phyloP scores from a whole-genome alignment of 2,329 filamentous ascomycete genomes.

The Verticillium zaregamsianum region DNA sequence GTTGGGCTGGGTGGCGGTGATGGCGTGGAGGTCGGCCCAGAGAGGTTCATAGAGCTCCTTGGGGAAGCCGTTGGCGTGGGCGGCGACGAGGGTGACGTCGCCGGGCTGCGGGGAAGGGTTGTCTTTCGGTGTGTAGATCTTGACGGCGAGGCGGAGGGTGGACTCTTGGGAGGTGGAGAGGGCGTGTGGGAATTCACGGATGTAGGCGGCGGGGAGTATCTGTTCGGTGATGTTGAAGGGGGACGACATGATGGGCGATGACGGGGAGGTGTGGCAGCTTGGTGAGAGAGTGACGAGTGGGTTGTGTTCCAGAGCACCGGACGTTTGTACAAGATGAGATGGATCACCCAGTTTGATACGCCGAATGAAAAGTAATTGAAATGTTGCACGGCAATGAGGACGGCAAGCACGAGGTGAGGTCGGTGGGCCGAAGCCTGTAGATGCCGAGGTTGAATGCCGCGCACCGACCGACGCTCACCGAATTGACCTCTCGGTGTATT shows the following conservation, averaged over 20 bases:
- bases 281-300: neutral
- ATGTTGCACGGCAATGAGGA: neutral
- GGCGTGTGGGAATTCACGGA: slow-evolving; percentile 75
- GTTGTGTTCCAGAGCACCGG: too few relatives aligned
- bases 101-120: slow-evolving; percentile 65
- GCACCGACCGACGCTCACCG: neutral
- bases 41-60: slow-evolving; percentile 94
- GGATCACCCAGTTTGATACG: neutral
- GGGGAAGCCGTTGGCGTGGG: slow-evolving; percentile 88
- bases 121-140: slow-evolving; percentile 79
- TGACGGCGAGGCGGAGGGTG: slow-evolving; percentile 68
- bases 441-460: neutral
- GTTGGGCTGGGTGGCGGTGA: slow-evolving; percentile 31
- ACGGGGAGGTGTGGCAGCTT: neutral
- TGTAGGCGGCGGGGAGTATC: slow-evolving; percentile 67
- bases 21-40: slow-evolving; percentile 73
- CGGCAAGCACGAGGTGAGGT: neutral
- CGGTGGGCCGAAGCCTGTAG: neutral
- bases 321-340: neutral
- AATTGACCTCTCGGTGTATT: neutral
- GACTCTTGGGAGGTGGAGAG: slow-evolving; percentile 72
- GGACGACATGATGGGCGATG: slow-evolving; percentile 22
- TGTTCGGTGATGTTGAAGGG: slow-evolving; percentile 70
- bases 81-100: slow-evolving; percentile 80
- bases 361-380: neutral